Conservation (phyloP, 2,329 filamentous ascomycete genomes). For the Monosporascus sp. region DNA sequence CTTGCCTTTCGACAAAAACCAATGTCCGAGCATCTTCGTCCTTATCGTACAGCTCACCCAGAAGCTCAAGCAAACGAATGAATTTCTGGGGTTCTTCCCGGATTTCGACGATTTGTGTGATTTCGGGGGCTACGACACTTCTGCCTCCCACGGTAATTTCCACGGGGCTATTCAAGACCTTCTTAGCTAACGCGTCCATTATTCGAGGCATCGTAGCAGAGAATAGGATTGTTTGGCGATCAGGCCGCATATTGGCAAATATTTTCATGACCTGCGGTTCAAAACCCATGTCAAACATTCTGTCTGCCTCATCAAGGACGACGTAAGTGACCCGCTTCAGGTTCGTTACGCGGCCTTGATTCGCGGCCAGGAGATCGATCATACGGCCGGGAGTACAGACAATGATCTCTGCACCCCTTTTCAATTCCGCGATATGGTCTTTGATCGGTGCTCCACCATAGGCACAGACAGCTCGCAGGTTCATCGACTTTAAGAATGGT, state of each 20-base stretch:
- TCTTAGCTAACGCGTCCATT: constrained; percentile 86
- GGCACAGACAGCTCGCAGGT: constrained; percentile 81
- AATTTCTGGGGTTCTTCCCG: constrained; percentile 81
- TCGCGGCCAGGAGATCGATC: constrained; percentile 91
- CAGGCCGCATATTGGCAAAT: constrained; percentile 82
- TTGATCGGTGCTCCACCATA: constrained; percentile 96
- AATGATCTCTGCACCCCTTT: constrained; percentile 90
- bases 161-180: constrained; percentile 77
- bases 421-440: constrained; percentile 94
- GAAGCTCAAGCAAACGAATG: constrained; percentile 72
- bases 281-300: constrained; percentile 99
- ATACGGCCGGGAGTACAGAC: constrained; percentile 93
- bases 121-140: constrained; percentile 83
- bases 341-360: constrained; percentile 91
- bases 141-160: constrained; percentile 90
- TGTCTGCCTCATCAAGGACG: constrained; percentile 93
- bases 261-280: constrained; percentile 98
- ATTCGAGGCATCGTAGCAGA: constrained; percentile 94
- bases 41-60: constrained; percentile 79
- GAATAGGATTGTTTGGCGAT: constrained; percentile 91
- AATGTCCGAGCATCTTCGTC: constrained; percentile 88
- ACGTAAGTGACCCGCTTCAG: constrained; percentile 86
- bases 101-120: constrained; percentile 89
- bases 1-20: constrained; percentile 89
- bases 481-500: constrained; percentile 83